Percentiles rank a stretch among this genome's conserved stretches.
These are phyloP conservation scores for Calophaca sinica DNA, from an alignment of 306 rosid genomes.

Conservation along the genomic window DNA sequence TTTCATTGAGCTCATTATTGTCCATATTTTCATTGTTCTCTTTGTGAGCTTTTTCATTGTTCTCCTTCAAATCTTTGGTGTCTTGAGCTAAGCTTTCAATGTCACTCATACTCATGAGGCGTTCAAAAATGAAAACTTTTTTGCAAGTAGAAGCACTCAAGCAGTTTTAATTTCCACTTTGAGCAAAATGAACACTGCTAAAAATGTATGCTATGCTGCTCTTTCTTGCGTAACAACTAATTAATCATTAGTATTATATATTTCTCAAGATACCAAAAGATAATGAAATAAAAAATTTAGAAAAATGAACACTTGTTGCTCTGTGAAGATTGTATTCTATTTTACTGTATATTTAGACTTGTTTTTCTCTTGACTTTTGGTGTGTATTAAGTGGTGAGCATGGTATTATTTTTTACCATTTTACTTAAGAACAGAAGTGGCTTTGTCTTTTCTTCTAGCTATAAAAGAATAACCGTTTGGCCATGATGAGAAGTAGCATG, in stretches of 20 bases:
- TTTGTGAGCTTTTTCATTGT: not conserved
- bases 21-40: not conserved
- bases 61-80: conserved; percentile 27
- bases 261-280: not conserved
- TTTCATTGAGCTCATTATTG: not conserved
- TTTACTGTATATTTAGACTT: not conserved
- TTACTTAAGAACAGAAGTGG: not conserved
- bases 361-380: conserved; percentile 15
- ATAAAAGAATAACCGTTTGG: conserved; percentile 10
- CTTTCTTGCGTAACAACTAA: no score
- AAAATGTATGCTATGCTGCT: not conserved
- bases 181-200: conserved; percentile 15
- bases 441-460: not conserved
- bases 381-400: not conserved
- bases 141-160: conserved; percentile 7
- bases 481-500: conserved; percentile 21
- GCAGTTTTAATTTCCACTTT: conserved; percentile 26
- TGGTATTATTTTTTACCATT: not conserved
- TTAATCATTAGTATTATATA: not conserved
- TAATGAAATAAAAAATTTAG: no score
- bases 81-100: conserved; percentile 19
- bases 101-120: not conserved
- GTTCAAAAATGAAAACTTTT: conserved; percentile 15
- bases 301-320: no score
- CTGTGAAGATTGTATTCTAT: not conserved